phyloP scores from a whole-genome alignment of 2,329 filamentous ascomycete species.

The Aspergillus eucalypticola region DNA sequence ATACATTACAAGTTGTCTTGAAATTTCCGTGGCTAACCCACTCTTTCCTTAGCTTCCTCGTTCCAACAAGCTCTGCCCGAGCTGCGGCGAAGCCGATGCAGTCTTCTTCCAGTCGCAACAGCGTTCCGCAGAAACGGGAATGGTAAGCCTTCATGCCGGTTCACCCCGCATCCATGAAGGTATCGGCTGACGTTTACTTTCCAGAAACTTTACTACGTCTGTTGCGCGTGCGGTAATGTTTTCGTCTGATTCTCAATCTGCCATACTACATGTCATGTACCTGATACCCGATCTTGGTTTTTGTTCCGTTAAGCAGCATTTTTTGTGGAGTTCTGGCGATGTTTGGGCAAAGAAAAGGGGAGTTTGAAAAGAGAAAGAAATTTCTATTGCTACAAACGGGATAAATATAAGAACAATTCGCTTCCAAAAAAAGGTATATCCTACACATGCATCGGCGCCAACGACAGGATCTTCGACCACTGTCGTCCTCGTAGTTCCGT shows the following conservation, averaged over 20 bases:
- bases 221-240: constrained; percentile 88
- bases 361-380: constrained; percentile 11
- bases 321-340: constrained; percentile 26
- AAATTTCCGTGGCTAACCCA: constrained; percentile 35
- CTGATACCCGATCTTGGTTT: constrained; percentile 20
- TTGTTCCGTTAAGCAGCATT: constrained; percentile 13
- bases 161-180: neutral
- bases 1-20: constrained; percentile 14
- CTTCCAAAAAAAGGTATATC: constrained; percentile 35
- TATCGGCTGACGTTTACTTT: constrained; percentile 19
- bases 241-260: constrained; percentile 50
- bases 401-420: constrained; percentile 28
- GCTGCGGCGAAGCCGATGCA: constrained; percentile 82
- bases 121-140: constrained; percentile 93
- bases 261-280: constrained; percentile 1
- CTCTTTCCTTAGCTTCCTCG: constrained; percentile 72
- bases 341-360: constrained; percentile 5
- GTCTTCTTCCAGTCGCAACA: constrained; percentile 99
- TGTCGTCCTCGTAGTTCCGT: constrained; percentile 85
- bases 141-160: constrained; percentile 64
- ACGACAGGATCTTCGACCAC: constrained; percentile 97
- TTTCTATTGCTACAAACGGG: constrained; percentile 35
- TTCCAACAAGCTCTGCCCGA: constrained; percentile 80
- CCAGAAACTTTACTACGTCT: constrained; percentile 91
- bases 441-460: constrained; percentile 82